Base-by-base conservation (phyloP, 2,329 filamentous ascomycete genomes). In the Penicillium hordei region DNA sequence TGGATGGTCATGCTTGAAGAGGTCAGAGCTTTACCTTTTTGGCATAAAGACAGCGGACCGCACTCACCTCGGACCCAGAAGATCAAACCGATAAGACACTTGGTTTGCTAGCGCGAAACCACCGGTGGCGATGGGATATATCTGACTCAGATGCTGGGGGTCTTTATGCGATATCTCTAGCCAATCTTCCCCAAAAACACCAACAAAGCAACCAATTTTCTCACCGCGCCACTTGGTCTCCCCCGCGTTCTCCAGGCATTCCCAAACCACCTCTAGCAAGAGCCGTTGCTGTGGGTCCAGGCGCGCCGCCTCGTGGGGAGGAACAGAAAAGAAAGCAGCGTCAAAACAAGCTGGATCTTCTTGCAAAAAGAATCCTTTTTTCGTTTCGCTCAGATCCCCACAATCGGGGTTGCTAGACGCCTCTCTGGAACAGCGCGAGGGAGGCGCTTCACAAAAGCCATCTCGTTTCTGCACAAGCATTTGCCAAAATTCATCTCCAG, bases 261-360 rank as follows among this genome's bases (percentile, higher is more conserved):
- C 74, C 39, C 67, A 65, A 5, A 65, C 63, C 10, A 74, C 67
- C 43, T 76, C 73, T 2, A 73, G 51, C n/a, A 72, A 51, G 2
- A 67, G 61, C 12, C 71, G 59, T 50, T 74, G 73, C 48, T 75
- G 71, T 0, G 72, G 73, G 48, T 75, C 74, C 6, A 69, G 45
- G 5, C 52, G 51, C 34, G 57, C 65, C 1, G 65, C 61, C 52
- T 75, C 73, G 0, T 36, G 40, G 2, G 58, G 50, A 21, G 55
- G 58, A 36, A 74, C 66, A 0, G 62, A 55, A 29, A 73, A 76
- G 45, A 73, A 73, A 0, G 51, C 38, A 2, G 60, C 31, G 27
- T 75, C 72, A 9, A 74, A 60, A 5, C 23, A 27, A 2, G 42
- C 53, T 2, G 68, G 58, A 50, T 74, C 65, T 13, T 73, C 65